A percentile compares a stretch with the other conserved stretches of the same genome.
Conservation (phyloP, 176 grass and related monocot genomes). For the Musa beccarii region DNA sequence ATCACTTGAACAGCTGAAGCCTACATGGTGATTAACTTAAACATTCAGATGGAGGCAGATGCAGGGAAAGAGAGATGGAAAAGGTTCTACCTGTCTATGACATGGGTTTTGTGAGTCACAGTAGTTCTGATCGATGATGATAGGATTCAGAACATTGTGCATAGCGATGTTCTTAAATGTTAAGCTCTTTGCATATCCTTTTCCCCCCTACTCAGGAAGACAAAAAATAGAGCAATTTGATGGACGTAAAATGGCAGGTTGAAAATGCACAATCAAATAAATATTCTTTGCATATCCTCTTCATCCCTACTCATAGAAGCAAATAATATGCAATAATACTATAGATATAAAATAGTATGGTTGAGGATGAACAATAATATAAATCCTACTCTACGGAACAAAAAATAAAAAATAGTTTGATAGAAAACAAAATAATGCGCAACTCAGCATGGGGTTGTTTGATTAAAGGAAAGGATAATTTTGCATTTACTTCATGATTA, state of each 20-base stretch:
- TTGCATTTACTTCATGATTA: no score
- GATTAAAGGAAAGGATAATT: no score
- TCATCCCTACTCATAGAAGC: neutral
- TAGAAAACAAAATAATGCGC: no score
- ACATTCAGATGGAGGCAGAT: neutral
- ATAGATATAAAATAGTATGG: no score
- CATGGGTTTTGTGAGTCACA: conserved; percentile 51
- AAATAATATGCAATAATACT: neutral
- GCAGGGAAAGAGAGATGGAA: no score
- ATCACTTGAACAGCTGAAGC: conserved; percentile 42
- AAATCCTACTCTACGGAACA: no score
- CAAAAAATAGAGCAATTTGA: neutral
- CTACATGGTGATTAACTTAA: conserved; percentile 14
- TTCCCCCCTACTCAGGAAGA: conserved; percentile 36
- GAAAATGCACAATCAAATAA: neutral
- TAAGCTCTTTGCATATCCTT: conserved; percentile 49
- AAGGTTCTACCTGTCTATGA: conserved; percentile 36
- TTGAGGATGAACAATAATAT: no score
- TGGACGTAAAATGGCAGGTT: neutral
- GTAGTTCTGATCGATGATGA: conserved; percentile 74
- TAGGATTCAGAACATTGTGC: conserved; percentile 50
- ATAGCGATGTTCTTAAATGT: conserved; percentile 47
- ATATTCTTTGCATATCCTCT: neutral
- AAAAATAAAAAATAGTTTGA: no score
- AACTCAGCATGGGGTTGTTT: no score